Evolutionary conservation across 306 rosid species (phyloP).

Genomic region (Gastrolobium bilobum): DNA sequence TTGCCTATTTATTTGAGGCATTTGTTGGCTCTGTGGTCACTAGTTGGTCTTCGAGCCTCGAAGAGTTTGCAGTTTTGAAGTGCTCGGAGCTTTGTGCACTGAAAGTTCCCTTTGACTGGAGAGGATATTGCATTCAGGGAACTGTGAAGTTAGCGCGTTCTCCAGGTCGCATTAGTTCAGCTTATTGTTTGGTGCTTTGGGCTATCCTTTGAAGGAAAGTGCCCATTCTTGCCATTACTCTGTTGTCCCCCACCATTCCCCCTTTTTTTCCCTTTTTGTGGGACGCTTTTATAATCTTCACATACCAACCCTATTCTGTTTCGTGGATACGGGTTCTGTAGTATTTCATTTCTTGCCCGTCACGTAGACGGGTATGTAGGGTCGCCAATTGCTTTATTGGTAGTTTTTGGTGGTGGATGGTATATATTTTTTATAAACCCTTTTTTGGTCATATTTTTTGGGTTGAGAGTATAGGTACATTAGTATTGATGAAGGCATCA

Average conservation of each 20-base stretch:
- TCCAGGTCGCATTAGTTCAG: constrained; percentile 41
- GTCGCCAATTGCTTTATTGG: constrained; percentile 58
- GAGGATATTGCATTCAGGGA: constrained; percentile 49
- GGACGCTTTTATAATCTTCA: constrained; percentile 20
- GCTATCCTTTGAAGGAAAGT: constrained; percentile 37
- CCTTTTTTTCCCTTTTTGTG: background rate
- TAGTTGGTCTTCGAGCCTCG: constrained; percentile 45
- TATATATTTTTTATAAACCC: constrained; percentile 32
- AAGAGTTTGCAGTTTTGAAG: constrained; percentile 59
- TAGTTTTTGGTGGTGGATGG: constrained; percentile 55
- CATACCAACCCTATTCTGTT: constrained; percentile 37
- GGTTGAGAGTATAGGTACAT: constrained; percentile 52
- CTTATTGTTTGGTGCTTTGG: constrained; percentile 47
- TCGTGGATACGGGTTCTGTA: constrained; percentile 49
- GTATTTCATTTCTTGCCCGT: constrained; percentile 54
- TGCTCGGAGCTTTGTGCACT: constrained; percentile 52
- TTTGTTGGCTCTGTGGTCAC: constrained; percentile 59
- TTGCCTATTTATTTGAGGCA: constrained; percentile 57
- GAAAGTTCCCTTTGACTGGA: constrained; percentile 45
- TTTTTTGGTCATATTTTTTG: constrained; percentile 37
- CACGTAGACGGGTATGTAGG: constrained; percentile 58
- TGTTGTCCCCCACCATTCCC: constrained; percentile 1
- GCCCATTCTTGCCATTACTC: constrained; percentile 38
- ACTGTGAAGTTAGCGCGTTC: constrained; percentile 50
- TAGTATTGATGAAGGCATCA: constrained; percentile 48